Evolutionary conservation across 2,329 filamentous ascomycete genomes (phyloP).

Genomic region (Penicillium fuscoglaucum): DNA sequence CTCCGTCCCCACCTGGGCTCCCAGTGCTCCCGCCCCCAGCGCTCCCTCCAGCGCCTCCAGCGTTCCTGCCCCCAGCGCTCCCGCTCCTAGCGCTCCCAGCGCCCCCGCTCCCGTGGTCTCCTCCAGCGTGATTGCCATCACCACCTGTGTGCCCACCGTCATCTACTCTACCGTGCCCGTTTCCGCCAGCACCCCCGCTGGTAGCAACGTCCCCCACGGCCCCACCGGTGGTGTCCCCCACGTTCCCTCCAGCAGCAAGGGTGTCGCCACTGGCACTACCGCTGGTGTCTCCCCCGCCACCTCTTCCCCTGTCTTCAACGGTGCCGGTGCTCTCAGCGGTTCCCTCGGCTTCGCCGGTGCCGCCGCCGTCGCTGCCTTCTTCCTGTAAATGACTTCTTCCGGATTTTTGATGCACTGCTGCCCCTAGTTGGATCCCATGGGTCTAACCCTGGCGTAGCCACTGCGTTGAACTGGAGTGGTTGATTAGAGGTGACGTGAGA

Average conservation of each 20-base stretch:
- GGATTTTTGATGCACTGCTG: constrained; percentile 13
- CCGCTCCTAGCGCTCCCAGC: constrained; percentile 6
- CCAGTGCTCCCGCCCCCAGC: constrained; percentile 8
- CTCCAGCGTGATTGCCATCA: constrained; percentile 24
- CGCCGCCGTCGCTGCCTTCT: constrained; percentile 33
- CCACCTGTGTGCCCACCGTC: constrained; percentile 34
- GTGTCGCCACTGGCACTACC: constrained; percentile 4
- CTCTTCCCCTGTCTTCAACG: constrained; percentile 27
- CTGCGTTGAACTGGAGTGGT: constrained; percentile 6
- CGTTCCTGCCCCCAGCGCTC: constrained; percentile 18
- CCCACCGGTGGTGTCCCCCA: constrained; percentile 21
- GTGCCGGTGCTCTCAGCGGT: constrained; percentile 30
- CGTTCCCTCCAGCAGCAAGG: constrained; percentile 20
- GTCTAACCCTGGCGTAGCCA: neutral
- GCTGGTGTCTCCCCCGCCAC: constrained; percentile 13
- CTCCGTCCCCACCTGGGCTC: constrained; percentile 16
- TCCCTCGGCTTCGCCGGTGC: constrained; percentile 34
- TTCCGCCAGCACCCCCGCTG: constrained; percentile 14
- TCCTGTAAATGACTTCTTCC: constrained; percentile 33
- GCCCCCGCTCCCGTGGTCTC: constrained; percentile 13
- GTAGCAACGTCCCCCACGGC: constrained; percentile 19
- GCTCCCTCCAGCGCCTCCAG: constrained; percentile 8
- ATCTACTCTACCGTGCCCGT: constrained; percentile 31
- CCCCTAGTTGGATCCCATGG: constrained; percentile 6
- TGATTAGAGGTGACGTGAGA: constrained; percentile 12